Conservation (phyloP, 2,329 filamentous ascomycete genomes). For the Microsporum canis region DNA sequence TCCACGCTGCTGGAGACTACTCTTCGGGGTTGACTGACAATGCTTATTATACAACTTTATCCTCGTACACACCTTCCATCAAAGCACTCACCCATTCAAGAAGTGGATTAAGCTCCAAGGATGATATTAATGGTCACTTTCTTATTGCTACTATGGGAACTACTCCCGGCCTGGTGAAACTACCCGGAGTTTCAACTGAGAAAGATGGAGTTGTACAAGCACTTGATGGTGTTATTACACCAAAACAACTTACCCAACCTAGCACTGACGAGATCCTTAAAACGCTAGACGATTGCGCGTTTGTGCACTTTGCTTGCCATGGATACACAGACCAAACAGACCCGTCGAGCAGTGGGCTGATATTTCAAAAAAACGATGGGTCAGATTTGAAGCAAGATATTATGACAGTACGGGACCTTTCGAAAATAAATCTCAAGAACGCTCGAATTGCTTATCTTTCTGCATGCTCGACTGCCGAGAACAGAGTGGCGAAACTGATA, state of each 20-base stretch:
- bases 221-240: neutral
- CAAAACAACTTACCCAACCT: neutral
- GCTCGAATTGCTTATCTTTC: constrained; percentile 28
- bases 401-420: neutral
- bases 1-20: constrained; percentile 27
- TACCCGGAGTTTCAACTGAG: too few species aligned
- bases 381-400: neutral
- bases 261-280: neutral
- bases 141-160: too few species aligned
- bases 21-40: neutral
- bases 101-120: too few species aligned
- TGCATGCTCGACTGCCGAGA: constrained; percentile 29
- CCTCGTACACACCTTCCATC: constrained; percentile 1
- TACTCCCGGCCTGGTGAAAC: too few species aligned
- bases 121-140: too few species aligned
- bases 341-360: constrained; percentile 13
- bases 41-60: neutral
- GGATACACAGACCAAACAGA: constrained; percentile 11
- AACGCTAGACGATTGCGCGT: neutral
- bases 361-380: neutral
- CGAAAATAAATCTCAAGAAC: constrained; percentile 7
- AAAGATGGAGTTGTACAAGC: too few species aligned
- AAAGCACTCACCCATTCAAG: neutral
- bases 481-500: constrained; percentile 13
- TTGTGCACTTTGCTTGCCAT: constrained; percentile 18